Base-by-base conservation (phyloP, 495 filamentous ascomycete species). In the Eremomyces bilateralis region DNA sequence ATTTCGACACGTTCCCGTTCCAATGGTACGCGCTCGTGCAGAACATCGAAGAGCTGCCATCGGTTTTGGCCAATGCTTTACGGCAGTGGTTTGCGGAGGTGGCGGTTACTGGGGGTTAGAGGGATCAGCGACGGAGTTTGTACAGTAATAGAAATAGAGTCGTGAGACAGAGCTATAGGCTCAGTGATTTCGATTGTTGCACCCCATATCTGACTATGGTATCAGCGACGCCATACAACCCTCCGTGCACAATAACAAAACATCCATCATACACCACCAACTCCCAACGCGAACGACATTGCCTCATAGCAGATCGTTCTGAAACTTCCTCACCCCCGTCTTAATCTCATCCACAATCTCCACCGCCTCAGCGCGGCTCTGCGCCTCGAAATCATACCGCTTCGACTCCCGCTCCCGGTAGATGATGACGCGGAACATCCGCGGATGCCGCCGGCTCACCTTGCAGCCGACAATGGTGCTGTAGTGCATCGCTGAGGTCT, bases 81-180 rank as follows among this genome's bases (percentile, higher is more conserved):
- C 79, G 84, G 53, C 84, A 84, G 44, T 95, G 90, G 88, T 90
- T 99, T 67, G 70, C 72, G 1, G 90, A 99, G 63, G 81, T 95
- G 39, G 76, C 71, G 12, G 45, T 34, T 5, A 6, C 35, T 10
- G 21, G 5, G 12, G 35, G 8, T 15, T 37, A 35, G 33, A 17
- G 16, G 15, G 16, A 16, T 28, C 13, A 28, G 8, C 8, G 24
- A 28, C 8, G 8, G 8, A 13, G 24, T 28, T 28, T 28, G n/a
- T n/a, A n/a, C n/a, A n/a, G n/a, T n/a, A n/a, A n/a, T n/a, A n/a
- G n/a, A n/a, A n/a, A n/a, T n/a, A n/a, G n/a, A n/a, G n/a, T n/a
- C n/a, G n/a, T n/a, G n/a, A n/a, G n/a, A n/a, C n/a, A n/a, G n/a
- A n/a, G n/a, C n/a, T n/a, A n/a, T n/a, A n/a, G n/a, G n/a, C n/a